These are phyloP conservation scores for Schwanniomyces occidentalis DNA, from an alignment of 805 yeast genomes.

Conservation along the genomic window DNA sequence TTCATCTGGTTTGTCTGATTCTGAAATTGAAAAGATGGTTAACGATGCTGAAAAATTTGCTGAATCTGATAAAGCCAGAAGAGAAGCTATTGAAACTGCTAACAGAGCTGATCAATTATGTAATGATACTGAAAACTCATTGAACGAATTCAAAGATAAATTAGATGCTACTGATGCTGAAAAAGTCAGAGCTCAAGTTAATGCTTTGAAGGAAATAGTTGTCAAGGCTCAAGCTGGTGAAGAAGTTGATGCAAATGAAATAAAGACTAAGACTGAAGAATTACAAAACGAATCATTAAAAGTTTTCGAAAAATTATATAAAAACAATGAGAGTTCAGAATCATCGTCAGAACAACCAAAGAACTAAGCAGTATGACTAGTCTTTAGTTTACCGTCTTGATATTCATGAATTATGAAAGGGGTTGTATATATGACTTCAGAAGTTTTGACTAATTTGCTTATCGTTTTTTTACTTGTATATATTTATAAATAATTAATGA, in stretches of 20 bases:
- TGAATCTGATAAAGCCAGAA: conserved; percentile 83
- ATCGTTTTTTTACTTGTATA: conserved; percentile 5
- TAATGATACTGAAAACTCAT: conserved; percentile 50
- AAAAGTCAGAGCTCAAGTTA: conserved; percentile 50
- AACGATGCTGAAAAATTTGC: conserved; percentile 87
- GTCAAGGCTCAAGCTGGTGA: conserved; percentile 65
- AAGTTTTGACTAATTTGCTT: not conserved
- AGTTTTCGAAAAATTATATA: conserved; percentile 66
- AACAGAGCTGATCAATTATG: conserved; percentile 81
- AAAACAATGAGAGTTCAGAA: conserved; percentile 23
- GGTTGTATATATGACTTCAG: not conserved
- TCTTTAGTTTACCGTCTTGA: not conserved
- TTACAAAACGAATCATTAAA: conserved; percentile 74
- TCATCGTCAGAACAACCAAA: conserved; percentile 26
- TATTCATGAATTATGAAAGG: conserved; percentile 1
- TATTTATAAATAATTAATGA: conserved; percentile 7
- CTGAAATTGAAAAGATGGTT: conserved; percentile 90
- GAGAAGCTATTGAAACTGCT: conserved; percentile 80
- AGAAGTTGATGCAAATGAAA: conserved; percentile 59
- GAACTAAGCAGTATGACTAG: conserved; percentile 17
- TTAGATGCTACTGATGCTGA: conserved; percentile 47
- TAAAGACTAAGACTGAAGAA: conserved; percentile 74
- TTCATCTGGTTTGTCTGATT: conserved; percentile 86
- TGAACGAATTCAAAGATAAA: conserved; percentile 50
- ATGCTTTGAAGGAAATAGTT: conserved; percentile 62